Percentiles rank a stretch among this genome's conserved stretches.
phyloP scores from a whole-genome alignment of 2,329 filamentous ascomycete genomes.

The Pseudogymnoascus sp. region DNA sequence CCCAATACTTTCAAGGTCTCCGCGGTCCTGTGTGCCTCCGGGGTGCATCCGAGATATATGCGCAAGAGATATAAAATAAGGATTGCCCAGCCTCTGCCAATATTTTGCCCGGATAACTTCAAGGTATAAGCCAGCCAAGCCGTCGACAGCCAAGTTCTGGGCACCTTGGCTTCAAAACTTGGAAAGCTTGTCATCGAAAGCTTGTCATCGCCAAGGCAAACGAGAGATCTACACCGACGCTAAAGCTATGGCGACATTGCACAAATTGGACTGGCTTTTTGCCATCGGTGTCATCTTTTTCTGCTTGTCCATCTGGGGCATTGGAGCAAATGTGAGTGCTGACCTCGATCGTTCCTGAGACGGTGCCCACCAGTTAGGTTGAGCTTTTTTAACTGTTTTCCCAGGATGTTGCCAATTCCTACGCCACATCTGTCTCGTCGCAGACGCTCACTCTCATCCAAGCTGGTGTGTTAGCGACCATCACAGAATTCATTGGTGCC shows the following conservation, averaged over 20 bases:
- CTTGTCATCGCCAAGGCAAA: background rate
- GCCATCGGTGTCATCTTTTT: conserved; percentile 48
- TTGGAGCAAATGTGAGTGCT: conserved; percentile 34
- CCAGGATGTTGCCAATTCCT: conserved; percentile 77
- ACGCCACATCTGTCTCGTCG: conserved; percentile 74
- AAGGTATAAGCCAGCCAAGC: background rate
- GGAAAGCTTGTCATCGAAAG: background rate
- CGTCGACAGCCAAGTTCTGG: background rate
- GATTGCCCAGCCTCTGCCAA: background rate
- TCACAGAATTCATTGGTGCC: conserved; percentile 62
- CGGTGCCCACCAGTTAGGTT: background rate
- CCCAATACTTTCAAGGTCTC: no score
- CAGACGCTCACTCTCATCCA: conserved; percentile 62
- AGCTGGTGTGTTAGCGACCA: conserved; percentile 56
- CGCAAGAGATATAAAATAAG: no score
- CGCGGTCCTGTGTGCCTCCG: no score
- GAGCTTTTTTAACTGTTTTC: background rate
- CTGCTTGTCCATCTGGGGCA: conserved; percentile 52
- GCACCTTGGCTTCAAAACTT: background rate
- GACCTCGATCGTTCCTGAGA: background rate
- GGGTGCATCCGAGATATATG: no score
- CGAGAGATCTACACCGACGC: background rate
- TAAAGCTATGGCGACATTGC: background rate
- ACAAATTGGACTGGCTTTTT: conserved; percentile 32
- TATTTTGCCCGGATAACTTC: background rate